Base-by-base conservation (phyloP, 2,329 filamentous ascomycete species). In the Dactylellina sp. region DNA sequence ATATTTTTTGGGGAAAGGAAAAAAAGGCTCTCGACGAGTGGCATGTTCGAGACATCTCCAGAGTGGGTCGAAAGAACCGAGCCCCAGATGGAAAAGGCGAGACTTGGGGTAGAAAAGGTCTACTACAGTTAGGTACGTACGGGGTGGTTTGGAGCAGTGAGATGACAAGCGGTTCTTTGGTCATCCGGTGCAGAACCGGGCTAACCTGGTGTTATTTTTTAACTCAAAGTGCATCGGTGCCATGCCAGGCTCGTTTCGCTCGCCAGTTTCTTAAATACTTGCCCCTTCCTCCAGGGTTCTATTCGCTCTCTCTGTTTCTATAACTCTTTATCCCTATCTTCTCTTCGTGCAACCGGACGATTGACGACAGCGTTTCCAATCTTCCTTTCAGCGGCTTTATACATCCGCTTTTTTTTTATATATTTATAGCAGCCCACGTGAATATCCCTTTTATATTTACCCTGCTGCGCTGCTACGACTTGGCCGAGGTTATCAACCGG, bases 181-280 rank as follows among this genome's bases (percentile, higher is more conserved):
- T 74, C 68, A 72, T 74, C 70, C 59, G 65, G 57, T 64, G 44
- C 66, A 60, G 59, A 66, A 74, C 70, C 70, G 56, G 70, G 70
- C 70, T 74, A 74, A 74, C 70, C 60, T 53, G 56, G 44, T 55
- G 52, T 65, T 74, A 49, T 62, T 74, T 74, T 74, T 74, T 66
- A 74, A 61, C 61, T 66, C 61, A 74, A 16, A 32, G 44, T 61
- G 47, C 61, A 52, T 66, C 55, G 61, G 55, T 61, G 39, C 37
- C 59, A 57, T 60, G 52, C 60, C 39, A 52, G 68, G 55, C 14
- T 40, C 4, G 49, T 53, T 71, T 60, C 65, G 50, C 50, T 65
- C 68, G 61, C 61, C 61, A 44, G 52, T 66, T 74, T 74, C 61
- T 66, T 74, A 74, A 74, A 74, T 74, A 74, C 68, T 74, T 74